Conservation (phyloP, 768 basidiomycete species). For the Agrocybe chaxingu region DNA sequence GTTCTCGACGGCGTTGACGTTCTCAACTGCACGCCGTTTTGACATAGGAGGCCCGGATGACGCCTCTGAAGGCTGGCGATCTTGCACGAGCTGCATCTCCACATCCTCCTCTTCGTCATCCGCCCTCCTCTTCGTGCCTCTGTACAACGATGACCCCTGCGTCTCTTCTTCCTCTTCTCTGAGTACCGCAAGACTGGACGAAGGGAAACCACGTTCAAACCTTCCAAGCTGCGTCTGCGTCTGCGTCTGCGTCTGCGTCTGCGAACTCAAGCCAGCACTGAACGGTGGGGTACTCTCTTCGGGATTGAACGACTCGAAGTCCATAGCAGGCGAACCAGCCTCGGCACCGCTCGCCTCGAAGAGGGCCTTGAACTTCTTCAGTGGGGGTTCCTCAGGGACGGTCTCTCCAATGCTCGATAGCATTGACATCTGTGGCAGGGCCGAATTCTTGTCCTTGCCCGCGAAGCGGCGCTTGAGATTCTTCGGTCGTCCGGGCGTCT, state of each 20-base stretch:
- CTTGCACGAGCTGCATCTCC: slow-evolving; percentile 36
- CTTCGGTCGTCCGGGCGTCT: slow-evolving; percentile 35
- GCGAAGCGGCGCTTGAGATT: slow-evolving; percentile 57
- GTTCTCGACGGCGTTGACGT: slow-evolving; percentile 30
- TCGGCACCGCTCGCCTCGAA: slow-evolving; percentile 66
- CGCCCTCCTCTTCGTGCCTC: slow-evolving; percentile 38
- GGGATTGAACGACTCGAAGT: slow-evolving; percentile 23
- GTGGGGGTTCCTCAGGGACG: slow-evolving; percentile 50
- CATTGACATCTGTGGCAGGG: slow-evolving; percentile 11
- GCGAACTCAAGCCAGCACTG: slow-evolving; percentile 10
- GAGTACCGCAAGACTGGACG: slow-evolving; percentile 27
- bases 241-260: slow-evolving; percentile 36
- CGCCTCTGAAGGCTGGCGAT: slow-evolving; percentile 7
- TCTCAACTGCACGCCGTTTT: slow-evolving; percentile 44
- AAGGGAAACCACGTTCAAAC: neutral
- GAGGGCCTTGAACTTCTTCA: slow-evolving; percentile 69
- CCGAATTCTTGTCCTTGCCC: slow-evolving; percentile 14
- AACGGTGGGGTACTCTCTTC: slow-evolving; percentile 10
- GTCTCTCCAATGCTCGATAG: slow-evolving; percentile 22
- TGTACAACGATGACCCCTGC: slow-evolving; percentile 6
- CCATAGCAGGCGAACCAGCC: slow-evolving; percentile 3
- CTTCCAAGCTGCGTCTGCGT: slow-evolving; percentile 6
- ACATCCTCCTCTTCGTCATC: slow-evolving; percentile 32
- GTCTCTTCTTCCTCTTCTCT: slow-evolving; percentile 59
- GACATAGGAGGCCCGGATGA: slow-evolving; percentile 17